Percentiles rank a stretch among this genome's conserved stretches.
phyloP scores from a whole-genome alignment of 176 grass and related monocot genomes.

The Areca catechu region DNA sequence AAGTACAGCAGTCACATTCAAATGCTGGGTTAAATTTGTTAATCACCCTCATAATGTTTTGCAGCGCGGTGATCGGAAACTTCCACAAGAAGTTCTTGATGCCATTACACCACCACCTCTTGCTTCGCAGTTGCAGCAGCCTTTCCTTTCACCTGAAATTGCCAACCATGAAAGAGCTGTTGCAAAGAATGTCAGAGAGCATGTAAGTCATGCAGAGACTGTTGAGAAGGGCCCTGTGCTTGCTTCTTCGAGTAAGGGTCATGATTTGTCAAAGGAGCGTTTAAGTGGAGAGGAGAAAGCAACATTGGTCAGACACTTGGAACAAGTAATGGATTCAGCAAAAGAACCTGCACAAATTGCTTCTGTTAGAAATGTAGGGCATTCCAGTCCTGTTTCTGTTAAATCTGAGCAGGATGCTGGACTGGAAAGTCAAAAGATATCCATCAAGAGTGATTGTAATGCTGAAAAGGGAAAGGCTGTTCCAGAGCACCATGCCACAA shows the following conservation, averaged over 20 bases:
- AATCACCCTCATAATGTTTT: neutral
- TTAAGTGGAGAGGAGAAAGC: conserved; percentile 51
- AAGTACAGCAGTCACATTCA: neutral
- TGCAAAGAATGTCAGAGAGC: conserved; percentile 31
- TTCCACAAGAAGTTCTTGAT: conserved; percentile 90
- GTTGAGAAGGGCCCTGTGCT: conserved; percentile 42
- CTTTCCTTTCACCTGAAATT: conserved; percentile 20
- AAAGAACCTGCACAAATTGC: conserved; percentile 52
- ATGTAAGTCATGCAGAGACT: conserved; percentile 33
- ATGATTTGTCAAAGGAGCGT: conserved; percentile 51
- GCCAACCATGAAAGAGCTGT: conserved; percentile 23
- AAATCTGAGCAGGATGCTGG: conserved; percentile 93
- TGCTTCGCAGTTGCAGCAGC: conserved; percentile 39
- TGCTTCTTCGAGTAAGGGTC: conserved; percentile 26
- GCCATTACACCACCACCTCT: conserved; percentile 46
- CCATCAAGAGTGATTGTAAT: conserved; percentile 41
- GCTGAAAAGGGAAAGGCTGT: conserved; percentile 72
- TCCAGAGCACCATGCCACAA: conserved; percentile 40
- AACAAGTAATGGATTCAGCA: conserved; percentile 35
- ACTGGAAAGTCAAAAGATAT: conserved; percentile 49
- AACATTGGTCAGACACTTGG: conserved; percentile 24
- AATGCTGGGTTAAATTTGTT: neutral
- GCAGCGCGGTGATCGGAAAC: conserved; percentile 81
- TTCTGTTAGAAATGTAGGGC: conserved; percentile 38
- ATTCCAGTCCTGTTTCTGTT: conserved; percentile 31